Evolutionary conservation across 805 yeast genomes (phyloP), one percentile per base, ranked within the genome.

Genomic region (Ogataea haglerorum): DNA sequence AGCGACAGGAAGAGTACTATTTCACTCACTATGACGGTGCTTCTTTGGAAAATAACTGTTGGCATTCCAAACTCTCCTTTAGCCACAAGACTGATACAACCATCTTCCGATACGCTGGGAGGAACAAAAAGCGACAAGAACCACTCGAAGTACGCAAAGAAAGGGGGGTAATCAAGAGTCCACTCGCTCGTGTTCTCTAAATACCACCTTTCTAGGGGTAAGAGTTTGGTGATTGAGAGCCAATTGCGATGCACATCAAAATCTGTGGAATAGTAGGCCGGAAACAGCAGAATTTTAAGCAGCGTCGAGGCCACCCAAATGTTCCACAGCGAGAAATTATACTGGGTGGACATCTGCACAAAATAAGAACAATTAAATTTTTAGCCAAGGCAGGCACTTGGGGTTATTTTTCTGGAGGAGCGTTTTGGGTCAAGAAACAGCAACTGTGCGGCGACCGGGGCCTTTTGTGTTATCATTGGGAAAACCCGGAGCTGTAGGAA

Each of bases 161-260:
- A 86, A 0, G 99, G 99, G 9, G 99, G 99, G 64, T 91, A 93
- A 61, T 93, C 99, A 29, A 93, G 67, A 0, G 98, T 93, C 97
- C 98, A 93, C 57, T 85, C 89, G 32, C 78, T 75, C 0, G 87
- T 78, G 34, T 70, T 62, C 49, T 93, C 96, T 30, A 71, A 59
- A 58, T 93, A 93, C 99, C 99, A 93, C 40, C 83, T 60, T 12
- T 65, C 64, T 13, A 90, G 35, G 0, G 97, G 97, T 14, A 90
- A 63, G 5, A 72, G 72, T 52, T 80, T 66, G 1, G 98, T 91
- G 36, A 93, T 82, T 0, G 99, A 95, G 15, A 93, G 72, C 99
- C 99, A 93, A 58, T 93, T 93, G 43, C 99, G 70, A 62, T 93
- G 99, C 17, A 93, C 99, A 59, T 93, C 99, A 54, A 93, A 91